These are phyloP conservation scores for Entoloma clypeatum DNA, from an alignment of 1,284 basidiomycete species.

Conservation along the genomic window DNA sequence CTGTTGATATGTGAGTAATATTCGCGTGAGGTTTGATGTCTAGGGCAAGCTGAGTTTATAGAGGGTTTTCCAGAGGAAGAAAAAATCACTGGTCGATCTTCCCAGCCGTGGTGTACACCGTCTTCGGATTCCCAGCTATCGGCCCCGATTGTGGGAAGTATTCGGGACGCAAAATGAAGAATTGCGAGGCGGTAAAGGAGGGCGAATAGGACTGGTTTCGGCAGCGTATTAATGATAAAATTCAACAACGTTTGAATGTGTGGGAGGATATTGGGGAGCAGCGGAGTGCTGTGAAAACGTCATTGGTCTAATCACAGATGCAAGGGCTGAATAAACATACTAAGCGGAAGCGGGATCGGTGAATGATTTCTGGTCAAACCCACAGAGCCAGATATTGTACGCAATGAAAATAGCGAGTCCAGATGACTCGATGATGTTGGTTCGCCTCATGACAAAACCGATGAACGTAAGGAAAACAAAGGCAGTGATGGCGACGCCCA, in stretches of 20 bases:
- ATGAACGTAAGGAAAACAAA: slow-evolving; percentile 86
- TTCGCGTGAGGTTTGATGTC: slow-evolving; percentile 70
- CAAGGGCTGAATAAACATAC: slow-evolving; percentile 39
- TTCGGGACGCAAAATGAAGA: slow-evolving; percentile 81
- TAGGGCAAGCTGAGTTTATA: slow-evolving; percentile 28
- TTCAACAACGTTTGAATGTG: slow-evolving; percentile 75
- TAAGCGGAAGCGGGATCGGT: slow-evolving; percentile 72
- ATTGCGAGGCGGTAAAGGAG: slow-evolving; percentile 81
- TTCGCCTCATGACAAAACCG: slow-evolving; percentile 82
- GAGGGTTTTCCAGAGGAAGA: neutral
- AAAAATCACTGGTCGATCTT: slow-evolving; percentile 62
- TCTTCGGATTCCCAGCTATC: slow-evolving; percentile 74
- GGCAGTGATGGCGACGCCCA: slow-evolving; percentile 65
- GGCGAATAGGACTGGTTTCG: slow-evolving; percentile 80
- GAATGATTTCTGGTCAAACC: slow-evolving; percentile 65
- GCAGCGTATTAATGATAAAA: slow-evolving; percentile 78
- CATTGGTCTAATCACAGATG: slow-evolving; percentile 6
- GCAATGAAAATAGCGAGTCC: slow-evolving; percentile 83
- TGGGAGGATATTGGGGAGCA: slow-evolving; percentile 73
- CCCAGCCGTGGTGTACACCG: slow-evolving; percentile 61
- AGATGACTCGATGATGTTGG: slow-evolving; percentile 91
- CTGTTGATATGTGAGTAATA: slow-evolving; percentile 78
- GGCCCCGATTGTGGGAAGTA: slow-evolving; percentile 79
- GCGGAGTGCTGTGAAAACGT: slow-evolving; percentile 51
- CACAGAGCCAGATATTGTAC: slow-evolving; percentile 82